Evolutionary conservation across 495 filamentous ascomycete genomes (phyloP).

Genomic region (Collariella sp.): DNA sequence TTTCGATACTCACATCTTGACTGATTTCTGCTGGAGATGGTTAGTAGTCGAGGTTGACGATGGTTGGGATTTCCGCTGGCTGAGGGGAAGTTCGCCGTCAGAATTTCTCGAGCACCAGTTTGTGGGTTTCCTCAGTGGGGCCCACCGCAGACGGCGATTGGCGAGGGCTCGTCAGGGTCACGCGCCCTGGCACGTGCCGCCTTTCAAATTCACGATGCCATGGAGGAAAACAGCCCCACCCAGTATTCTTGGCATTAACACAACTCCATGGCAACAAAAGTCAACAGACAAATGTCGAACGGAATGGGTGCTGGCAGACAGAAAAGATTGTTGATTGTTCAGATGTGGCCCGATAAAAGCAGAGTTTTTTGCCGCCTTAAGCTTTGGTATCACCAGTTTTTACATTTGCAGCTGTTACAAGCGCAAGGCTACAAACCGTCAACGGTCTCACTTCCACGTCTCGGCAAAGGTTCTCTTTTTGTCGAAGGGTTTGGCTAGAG

Average conservation of each 20-base stretch:
- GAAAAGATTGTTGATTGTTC: too few species aligned
- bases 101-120: constrained; percentile 34
- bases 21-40: constrained; percentile 38
- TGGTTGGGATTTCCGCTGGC: constrained; percentile 33
- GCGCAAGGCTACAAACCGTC: too few species aligned
- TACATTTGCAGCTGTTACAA: too few species aligned
- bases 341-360: too few species aligned
- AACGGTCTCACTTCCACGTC: too few species aligned
- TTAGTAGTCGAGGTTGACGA: constrained; percentile 37
- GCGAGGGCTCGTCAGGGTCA: constrained; percentile 27
- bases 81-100: constrained; percentile 33
- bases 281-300: constrained; percentile 15
- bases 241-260: background rate
- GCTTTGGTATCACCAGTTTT: too few species aligned
- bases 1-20: constrained; percentile 46
- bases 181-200: constrained; percentile 17
- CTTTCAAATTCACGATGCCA: background rate
- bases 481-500: too few species aligned
- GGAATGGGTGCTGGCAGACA: constrained; percentile 50
- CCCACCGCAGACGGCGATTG: constrained; percentile 20
- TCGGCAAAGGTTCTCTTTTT: too few species aligned
- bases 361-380: too few species aligned
- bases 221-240: too few species aligned
- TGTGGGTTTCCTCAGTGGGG: constrained; percentile 31
- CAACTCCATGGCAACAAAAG: background rate